Conservation (phyloP, 2,329 filamentous ascomycete species). For the Didymella exigua region DNA sequence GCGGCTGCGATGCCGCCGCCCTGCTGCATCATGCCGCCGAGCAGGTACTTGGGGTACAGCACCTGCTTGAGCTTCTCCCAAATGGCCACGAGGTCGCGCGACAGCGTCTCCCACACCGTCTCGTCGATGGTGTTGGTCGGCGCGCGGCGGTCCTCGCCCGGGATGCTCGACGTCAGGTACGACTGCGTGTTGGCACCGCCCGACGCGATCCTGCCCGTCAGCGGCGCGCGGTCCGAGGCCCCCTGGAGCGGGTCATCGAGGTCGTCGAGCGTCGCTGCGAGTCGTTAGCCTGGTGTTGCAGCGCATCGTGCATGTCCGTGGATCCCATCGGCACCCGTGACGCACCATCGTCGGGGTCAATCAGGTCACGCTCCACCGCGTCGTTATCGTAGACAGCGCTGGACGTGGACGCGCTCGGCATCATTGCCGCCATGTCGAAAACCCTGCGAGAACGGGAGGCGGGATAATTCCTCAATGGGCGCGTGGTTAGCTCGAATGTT, state of each 20-base stretch:
- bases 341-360: conserved; percentile 60
- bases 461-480: conserved; percentile 33
- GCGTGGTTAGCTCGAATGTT: conserved; percentile 28
- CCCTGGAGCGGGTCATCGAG: conserved; percentile 82
- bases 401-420: conserved; percentile 49
- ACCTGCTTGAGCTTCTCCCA: conserved; percentile 99
- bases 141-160: conserved; percentile 89
- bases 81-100: conserved; percentile 86
- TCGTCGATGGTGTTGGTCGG: conserved; percentile 95
- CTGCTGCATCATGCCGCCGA: conserved; percentile 68
- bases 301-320: conserved; percentile 8
- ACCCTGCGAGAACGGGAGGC: conserved; percentile 31
- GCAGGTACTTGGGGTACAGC: conserved; percentile 91
- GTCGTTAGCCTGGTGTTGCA: conserved; percentile 17
- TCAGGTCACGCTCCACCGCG: conserved; percentile 56
- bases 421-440: conserved; percentile 53
- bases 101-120: conserved; percentile 95
- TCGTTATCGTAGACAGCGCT: conserved; percentile 54
- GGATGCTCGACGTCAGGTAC: conserved; percentile 87
- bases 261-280: conserved; percentile 80
- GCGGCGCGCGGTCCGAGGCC: conserved; percentile 74
- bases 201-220: conserved; percentile 81
- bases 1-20: conserved; percentile 63
- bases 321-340: conserved; percentile 19
- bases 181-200: conserved; percentile 66